A percentile compares a stretch with the other conserved stretches of the same genome.
phyloP scores from a whole-genome alignment of 345 rosid species.

The Eucalyptus cloeziana region DNA sequence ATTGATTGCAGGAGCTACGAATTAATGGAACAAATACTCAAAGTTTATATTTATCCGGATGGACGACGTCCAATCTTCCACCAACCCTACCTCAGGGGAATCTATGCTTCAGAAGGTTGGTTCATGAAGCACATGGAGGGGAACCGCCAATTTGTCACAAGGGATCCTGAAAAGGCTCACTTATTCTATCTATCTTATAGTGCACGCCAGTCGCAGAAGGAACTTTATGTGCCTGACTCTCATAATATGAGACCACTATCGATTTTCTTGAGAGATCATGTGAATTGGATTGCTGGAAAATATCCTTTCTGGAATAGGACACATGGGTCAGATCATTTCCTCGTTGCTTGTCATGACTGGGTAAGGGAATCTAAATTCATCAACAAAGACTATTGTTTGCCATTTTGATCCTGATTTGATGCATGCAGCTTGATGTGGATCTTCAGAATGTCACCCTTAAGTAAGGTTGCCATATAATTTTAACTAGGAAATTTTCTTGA shows the following conservation, averaged over 20 bases:
- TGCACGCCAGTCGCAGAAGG: conserved; percentile 48
- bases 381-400: neutral
- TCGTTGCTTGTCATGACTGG: conserved; percentile 99
- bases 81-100: conserved; percentile 57
- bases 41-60: conserved; percentile 66
- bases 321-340: conserved; percentile 82
- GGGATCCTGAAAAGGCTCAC: conserved; percentile 76
- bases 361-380: conserved; percentile 14
- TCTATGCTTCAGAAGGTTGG: conserved; percentile 98
- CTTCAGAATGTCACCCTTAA: neutral
- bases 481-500: neutral
- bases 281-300: conserved; percentile 53
- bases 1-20: conserved; percentile 62
- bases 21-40: conserved; percentile 76
- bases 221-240: conserved; percentile 50
- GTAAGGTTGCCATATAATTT: neutral
- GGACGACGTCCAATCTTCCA: conserved; percentile 77
- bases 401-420: neutral
- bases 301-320: conserved; percentile 92
- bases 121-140: conserved; percentile 76
- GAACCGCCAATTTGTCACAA: conserved; percentile 62
- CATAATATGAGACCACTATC: conserved; percentile 63
- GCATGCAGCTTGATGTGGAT: neutral
- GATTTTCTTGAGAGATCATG: conserved; percentile 47
- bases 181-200: conserved; percentile 88